Base-by-base conservation (phyloP, 2,329 filamentous ascomycete species). In the Paraphaeosphaeria sporulosa region DNA sequence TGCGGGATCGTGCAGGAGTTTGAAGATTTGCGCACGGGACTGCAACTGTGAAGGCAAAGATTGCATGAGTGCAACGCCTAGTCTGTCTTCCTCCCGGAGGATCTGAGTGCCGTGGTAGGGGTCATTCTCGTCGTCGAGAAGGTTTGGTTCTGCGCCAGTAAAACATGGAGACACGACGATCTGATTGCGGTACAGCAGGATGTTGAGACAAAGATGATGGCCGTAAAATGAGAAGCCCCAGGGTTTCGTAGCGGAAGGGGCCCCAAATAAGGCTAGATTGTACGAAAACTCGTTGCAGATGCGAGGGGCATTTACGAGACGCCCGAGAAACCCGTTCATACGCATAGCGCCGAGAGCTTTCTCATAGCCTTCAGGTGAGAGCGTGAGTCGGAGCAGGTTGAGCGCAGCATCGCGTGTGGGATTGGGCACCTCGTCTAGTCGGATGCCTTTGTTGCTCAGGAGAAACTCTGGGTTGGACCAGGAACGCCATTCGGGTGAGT, bases 161-260 rank as follows among this genome's bases (percentile, higher is more conserved):
- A 94, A 94, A 78, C 88, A 91, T 0, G 91, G 91, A 0, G 86
- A 87, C 1, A 92, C 81, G 47, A 92, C 80, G 51, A 93, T 88
- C 73, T 92, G 89, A 0, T 79, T 76, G 38, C 81, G 81, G 70
- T 88, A 85, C 56, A 93, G 82, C 71, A 93, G 90, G 21, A 90
- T 83, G 68, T 88, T 89, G 2, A 94, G 82, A 65, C 90, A 92
- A 1, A 94, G 82, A 67, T 94, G 91, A 73, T 94, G 91, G 6
- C 91, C 91, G 76, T 93, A 94, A 69, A 92, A 87, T 0, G 86
- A 86, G 76, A 86, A 91, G 0, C 90, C 90, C 90, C 90, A 93
- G 0, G 90, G 87, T 2, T 79, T 76, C 0, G 79, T 79, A 0
- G 78, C 71, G 0, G 86, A 88, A 0, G 89, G 89, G 12, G 76